Base-by-base conservation (phyloP, 495 filamentous ascomycete genomes). In the Xylaria castorea region DNA sequence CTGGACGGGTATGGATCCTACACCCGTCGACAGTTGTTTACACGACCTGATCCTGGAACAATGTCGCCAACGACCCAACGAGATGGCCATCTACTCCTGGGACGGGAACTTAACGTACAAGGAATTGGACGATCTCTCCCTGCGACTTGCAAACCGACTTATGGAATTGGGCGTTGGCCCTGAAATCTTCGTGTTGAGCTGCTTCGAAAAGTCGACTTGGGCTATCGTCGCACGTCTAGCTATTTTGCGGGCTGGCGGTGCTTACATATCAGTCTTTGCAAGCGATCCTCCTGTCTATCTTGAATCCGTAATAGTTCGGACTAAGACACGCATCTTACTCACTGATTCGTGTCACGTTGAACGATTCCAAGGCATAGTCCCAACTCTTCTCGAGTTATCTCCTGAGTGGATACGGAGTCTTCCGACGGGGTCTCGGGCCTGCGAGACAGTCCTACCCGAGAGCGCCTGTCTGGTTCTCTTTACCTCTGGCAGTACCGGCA, bases 121-220 rank as follows among this genome's bases (percentile, higher is more conserved):
- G 16, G 76, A 85, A 66, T 48, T 83, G 1, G 75, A 83, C n/a
- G 42, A 70, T 0, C 75, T 79, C 5, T 76, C 85, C 5, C 70
- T 75, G 6, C 65, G 63, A 4, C 73, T 87, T 3, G 83, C 86
- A 6, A 34, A 48, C 9, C 65, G 75, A 16, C 68, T 71, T n/a
- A 53, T 48, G 40, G 57, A 51, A 22, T 11, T 63, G n/a, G 86
- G 87, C 2, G 84, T 88, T 42, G 81, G 83, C 3, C 83, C 86
- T 1, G 86, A 88, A 77, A 74, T 73, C 16, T 78, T 85, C 30
- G 87, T 91, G 60, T 85, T 83, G 5, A 77, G 89, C 22, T 88
- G 84, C 73, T 89, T 90, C 53, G 85, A 88, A 38, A 86, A 86
- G 67, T 84, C 82, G 16, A 79, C 75, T 62, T 86, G 83, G 83